Evolutionary conservation across 2,329 filamentous ascomycete genomes (phyloP).

Genomic region (Albifimbria verrucaria): DNA sequence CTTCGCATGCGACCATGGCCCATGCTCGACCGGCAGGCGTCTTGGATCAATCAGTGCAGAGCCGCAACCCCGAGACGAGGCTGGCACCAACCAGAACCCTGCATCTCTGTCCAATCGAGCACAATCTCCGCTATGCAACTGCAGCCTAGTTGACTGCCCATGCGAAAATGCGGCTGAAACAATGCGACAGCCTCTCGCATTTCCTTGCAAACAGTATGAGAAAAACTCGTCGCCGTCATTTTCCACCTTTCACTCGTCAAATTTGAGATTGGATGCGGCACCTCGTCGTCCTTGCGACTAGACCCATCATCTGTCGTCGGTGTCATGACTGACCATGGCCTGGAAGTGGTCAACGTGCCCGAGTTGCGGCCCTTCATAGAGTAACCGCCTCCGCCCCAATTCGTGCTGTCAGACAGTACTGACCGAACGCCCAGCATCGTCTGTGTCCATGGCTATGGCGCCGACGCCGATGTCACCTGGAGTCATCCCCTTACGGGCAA

Average conservation of each 20-base stretch:
- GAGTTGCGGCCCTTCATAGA: constrained; percentile 6
- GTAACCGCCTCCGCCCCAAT: constrained; percentile 2
- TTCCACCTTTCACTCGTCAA: too few species aligned
- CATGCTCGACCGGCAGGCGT: not conserved
- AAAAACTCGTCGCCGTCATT: not conserved
- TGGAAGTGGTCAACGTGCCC: constrained; percentile 8
- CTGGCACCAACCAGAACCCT: not conserved
- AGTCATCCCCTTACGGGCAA: constrained; percentile 19
- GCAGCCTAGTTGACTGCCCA: too few species aligned
- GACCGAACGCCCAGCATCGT: constrained; percentile 12
- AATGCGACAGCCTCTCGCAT: not conserved
- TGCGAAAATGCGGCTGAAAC: not conserved
- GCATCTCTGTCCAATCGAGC: not conserved
- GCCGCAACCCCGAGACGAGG: not conserved
- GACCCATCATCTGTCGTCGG: not conserved
- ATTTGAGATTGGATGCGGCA: too few species aligned
- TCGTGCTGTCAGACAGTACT: too few species aligned
- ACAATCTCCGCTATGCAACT: too few species aligned
- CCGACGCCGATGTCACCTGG: constrained; percentile 15
- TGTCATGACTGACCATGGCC: not conserved
- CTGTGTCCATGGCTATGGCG: constrained; percentile 19
- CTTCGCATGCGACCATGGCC: not conserved
- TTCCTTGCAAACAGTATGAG: not conserved
- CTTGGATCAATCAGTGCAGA: not conserved
- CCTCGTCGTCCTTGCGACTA: not conserved